Evolutionary conservation across 495 filamentous ascomycete genomes (phyloP), one percentile per base, ranked within the genome.

Genomic region (Penicillium egyptiacum): DNA sequence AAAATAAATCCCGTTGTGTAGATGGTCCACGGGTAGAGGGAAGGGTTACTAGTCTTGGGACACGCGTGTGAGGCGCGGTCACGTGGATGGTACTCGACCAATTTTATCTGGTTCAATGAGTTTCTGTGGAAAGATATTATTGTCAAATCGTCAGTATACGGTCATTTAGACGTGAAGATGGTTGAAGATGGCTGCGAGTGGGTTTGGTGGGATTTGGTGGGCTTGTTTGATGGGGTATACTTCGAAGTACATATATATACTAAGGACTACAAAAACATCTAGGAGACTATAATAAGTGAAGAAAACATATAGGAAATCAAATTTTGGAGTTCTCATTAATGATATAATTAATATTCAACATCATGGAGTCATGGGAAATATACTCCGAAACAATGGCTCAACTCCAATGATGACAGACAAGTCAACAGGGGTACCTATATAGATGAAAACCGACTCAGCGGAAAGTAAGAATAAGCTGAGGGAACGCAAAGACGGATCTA

Each of bases 21-120:
- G 41, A 41, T 44, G 43, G 54, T 28, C 26, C 26, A 28, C 26
- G 26, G 26, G 26, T 60, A 46, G 48, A 61, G 50, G 45, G 43
- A 26, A 49, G 31, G 50, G 57, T 55, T 55, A 55, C 63, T 49
- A 53, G 28, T 63, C 55, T 60, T 55, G 50, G 59, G 49, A 65
- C 68, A 71, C 73, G 71, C 73, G 73, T 76, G 46, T 61, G 62
- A 62, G 57, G 65, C 73, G 66, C 68, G 68, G 65, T 76, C 74
- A 76, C 70, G 71, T 76, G 66, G 41, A 35, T 44, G 17, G 14
- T 44, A 45, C 26, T 35, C 25, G 22, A 37, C 52, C 37, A 39
- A 23, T 26, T 52, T 41, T 22, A 52, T 39, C 37, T 22, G 10
- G 25, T 52, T 52, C 5, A 28, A n/a, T 19, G 10, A 40, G 16